phyloP scores from a whole-genome alignment of 495 filamentous ascomycete species.

The Delitschia confertaspora region DNA sequence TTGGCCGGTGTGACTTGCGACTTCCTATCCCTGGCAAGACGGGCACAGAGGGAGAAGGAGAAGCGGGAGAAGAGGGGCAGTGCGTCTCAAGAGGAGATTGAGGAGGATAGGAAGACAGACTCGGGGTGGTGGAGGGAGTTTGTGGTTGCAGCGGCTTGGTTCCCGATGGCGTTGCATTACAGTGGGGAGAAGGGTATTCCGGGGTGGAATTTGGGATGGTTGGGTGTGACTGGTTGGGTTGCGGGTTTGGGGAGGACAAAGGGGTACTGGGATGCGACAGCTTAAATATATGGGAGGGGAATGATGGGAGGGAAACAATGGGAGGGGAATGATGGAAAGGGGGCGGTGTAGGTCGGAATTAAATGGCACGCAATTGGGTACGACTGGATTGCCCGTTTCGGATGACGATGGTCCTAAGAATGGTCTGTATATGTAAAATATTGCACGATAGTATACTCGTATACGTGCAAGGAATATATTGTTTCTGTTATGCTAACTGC shows the following conservation, averaged over 20 bases:
- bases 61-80: slow-evolving; percentile 13
- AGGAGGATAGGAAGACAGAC: slow-evolving; percentile 28
- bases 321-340: too few relatives aligned
- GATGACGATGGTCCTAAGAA: too few relatives aligned
- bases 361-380: too few relatives aligned
- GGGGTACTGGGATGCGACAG: slow-evolving; percentile 29
- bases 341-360: too few relatives aligned
- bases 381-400: too few relatives aligned
- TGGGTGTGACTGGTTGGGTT: slow-evolving; percentile 31
- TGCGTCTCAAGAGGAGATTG: slow-evolving; percentile 16
- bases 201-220: slow-evolving; percentile 33
- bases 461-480: too few relatives aligned
- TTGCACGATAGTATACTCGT: too few relatives aligned
- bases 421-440: too few relatives aligned
- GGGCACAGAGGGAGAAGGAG: slow-evolving; percentile 22
- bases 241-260: slow-evolving; percentile 26
- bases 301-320: too few relatives aligned
- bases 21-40: slow-evolving; percentile 27
- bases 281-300: too few relatives aligned
- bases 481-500: too few relatives aligned
- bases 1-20: slow-evolving; percentile 32
- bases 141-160: slow-evolving; percentile 32
- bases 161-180: slow-evolving; percentile 33
- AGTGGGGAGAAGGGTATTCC: slow-evolving; percentile 25
- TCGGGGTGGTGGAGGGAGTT: slow-evolving; percentile 33